Conservation (phyloP, 805 yeast genomes). For the Tanozyma kutaoensis region DNA sequence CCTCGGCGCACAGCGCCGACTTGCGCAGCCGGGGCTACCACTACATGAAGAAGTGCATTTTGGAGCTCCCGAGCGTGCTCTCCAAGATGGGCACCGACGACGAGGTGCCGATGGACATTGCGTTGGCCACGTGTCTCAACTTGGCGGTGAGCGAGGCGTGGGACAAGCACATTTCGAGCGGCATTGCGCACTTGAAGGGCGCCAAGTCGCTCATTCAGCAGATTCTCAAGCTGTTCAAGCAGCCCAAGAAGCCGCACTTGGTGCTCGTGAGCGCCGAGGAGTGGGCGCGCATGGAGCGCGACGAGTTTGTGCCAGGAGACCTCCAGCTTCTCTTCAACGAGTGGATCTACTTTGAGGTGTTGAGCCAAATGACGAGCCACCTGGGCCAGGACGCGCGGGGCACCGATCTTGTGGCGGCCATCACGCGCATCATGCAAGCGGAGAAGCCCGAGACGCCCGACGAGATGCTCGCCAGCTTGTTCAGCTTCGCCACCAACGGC, state of each 20-base stretch:
- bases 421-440: slow-evolving; percentile 17
- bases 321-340: slow-evolving; percentile 43
- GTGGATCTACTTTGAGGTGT: slow-evolving; percentile 58
- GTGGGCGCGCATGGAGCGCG: slow-evolving; percentile 13
- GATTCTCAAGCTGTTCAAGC: slow-evolving; percentile 19
- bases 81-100: slow-evolving; percentile 10
- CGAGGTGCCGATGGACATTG: slow-evolving; percentile 45
- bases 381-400: slow-evolving; percentile 30
- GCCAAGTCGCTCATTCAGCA: slow-evolving; percentile 48
- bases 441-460: slow-evolving; percentile 1
- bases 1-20: slow-evolving; percentile 30
- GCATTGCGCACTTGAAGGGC: slow-evolving; percentile 57
- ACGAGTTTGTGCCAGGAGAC: background rate
- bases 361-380: slow-evolving; percentile 51
- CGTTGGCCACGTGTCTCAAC: slow-evolving; percentile 50
- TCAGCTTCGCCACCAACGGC: slow-evolving; percentile 6
- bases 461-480: too few species aligned
- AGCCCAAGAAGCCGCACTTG: slow-evolving; percentile 10
- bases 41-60: slow-evolving; percentile 48
- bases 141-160: slow-evolving; percentile 56
- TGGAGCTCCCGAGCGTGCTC: slow-evolving; percentile 46
- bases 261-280: slow-evolving; percentile 18
- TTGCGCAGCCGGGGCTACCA: slow-evolving; percentile 36
- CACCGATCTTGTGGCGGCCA: slow-evolving; percentile 26
- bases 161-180: slow-evolving; percentile 56